phyloP scores from a whole-genome alignment of 2,329 filamentous ascomycete genomes.

The Dothidotthia symphoricarpi region DNA sequence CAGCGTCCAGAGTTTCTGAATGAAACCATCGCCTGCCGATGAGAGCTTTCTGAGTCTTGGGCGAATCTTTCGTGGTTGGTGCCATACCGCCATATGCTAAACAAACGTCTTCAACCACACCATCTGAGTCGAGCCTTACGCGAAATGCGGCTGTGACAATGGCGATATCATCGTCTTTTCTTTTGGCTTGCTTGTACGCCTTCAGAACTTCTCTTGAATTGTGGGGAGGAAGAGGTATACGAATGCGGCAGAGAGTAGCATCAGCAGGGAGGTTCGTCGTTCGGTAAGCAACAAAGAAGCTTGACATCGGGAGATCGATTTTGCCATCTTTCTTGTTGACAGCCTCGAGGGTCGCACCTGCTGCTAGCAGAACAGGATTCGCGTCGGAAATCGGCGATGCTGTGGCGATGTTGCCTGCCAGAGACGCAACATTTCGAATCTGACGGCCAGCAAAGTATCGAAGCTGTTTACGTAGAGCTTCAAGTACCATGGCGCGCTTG shows the following conservation, averaged over 20 bases:
- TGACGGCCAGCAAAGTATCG: slow-evolving; percentile 92
- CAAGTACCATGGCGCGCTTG: slow-evolving; percentile 36
- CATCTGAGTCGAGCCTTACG: slow-evolving; percentile 65
- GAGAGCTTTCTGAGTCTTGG: slow-evolving; percentile 68
- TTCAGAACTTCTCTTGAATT: slow-evolving; percentile 75
- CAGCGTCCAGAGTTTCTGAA: slow-evolving; percentile 76
- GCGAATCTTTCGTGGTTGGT: slow-evolving; percentile 78
- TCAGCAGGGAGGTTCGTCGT: slow-evolving; percentile 75
- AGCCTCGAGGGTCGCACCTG: slow-evolving; percentile 75
- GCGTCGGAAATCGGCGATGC: slow-evolving; percentile 94
- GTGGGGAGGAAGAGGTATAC: slow-evolving; percentile 67
- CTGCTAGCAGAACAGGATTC: slow-evolving; percentile 86
- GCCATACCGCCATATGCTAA: slow-evolving; percentile 95
- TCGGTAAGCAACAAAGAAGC: slow-evolving; percentile 89
- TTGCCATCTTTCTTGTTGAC: slow-evolving; percentile 64
- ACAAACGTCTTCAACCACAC: slow-evolving; percentile 69
- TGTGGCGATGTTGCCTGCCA: slow-evolving; percentile 87
- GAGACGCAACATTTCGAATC: slow-evolving; percentile 91
- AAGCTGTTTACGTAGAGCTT: slow-evolving; percentile 85
- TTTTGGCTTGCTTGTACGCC: slow-evolving; percentile 92
- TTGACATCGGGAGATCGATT: slow-evolving; percentile 66
- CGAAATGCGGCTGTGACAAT: slow-evolving; percentile 87
- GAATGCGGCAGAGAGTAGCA: slow-evolving; percentile 76
- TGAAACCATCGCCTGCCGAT: slow-evolving; percentile 75
- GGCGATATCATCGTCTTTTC: slow-evolving; percentile 96